Evolutionary conservation across 1,139 yeast genomes (phyloP), one percentile per base, ranked within the genome.

Genomic region (Suhomyces choctaworum): DNA sequence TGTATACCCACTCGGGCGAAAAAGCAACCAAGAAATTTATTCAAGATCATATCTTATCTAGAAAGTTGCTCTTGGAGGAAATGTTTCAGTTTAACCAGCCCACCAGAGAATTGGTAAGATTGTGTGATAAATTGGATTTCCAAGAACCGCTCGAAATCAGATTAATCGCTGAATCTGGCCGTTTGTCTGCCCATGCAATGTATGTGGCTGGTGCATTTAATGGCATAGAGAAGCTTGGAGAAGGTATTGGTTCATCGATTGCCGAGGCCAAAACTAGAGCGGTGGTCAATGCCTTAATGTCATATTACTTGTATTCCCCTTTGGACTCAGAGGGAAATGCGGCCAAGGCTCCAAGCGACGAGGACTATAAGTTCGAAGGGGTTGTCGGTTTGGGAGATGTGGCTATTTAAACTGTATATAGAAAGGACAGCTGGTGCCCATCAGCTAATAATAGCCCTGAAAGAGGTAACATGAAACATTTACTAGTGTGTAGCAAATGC

Each of bases 251-350:
- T 31, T 72, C 94, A n/a, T 85, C 95, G 29, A 69, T 92, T 50
- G 78, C 76, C 47, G 98, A 92, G 64, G 97, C 97, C 28, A 86
- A 89, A 61, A 85, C 89, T 23, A 79, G 96, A 60, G 94, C 97
- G 20, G 87, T 89, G 32, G 94, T 89, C 31, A 85, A 85, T 60
- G 92, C 97, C 19, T 77, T 92, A 58, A 81, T 89, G 74, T 78
- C 87, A 41, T 92, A 95, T 82, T 92, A 92, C 65, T 76, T 94
- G 55, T 92, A 90, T 62, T 78, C 85, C 44, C 97, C 97, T 14
- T 63, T 83, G 31, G 70, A 74, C 42, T 50, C 52, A 29, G 58
- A 60, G 17, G 76, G 76, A 32, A 50, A 54, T 30, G 58, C 54
- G 11, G 70, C 73, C 19, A 65, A 65, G 32, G 64, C 76, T 32